Conservation (phyloP, 164 flowering plant species). For the Vitis labrusca region DNA sequence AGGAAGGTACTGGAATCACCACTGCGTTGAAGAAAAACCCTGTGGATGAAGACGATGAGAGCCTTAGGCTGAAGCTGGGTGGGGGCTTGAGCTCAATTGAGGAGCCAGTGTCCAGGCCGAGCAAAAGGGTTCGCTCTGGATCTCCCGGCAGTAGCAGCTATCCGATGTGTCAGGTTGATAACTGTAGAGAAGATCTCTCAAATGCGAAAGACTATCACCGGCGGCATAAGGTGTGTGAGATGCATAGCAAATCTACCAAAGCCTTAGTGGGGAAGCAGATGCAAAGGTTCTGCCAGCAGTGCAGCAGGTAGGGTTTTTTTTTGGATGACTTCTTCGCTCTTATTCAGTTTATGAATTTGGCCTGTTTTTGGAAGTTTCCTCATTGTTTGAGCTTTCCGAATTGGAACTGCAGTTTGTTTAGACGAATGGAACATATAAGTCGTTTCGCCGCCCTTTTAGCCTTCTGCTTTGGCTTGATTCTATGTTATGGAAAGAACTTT, state of each 20-base stretch:
- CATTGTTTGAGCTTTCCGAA: neutral
- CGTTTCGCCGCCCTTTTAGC: too few species aligned
- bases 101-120: constrained; percentile 41
- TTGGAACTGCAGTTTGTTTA: constrained; percentile 1
- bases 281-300: constrained; percentile 97
- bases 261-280: constrained; percentile 75
- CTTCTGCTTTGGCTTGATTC: too few species aligned
- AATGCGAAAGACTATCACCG: constrained; percentile 86
- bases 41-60: constrained; percentile 37
- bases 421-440: neutral
- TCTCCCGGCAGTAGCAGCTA: constrained; percentile 54
- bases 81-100: constrained; percentile 38
- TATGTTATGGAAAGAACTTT: neutral
- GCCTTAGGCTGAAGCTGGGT: constrained; percentile 58
- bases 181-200: constrained; percentile 72
- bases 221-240: constrained; percentile 84
- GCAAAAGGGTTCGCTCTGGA: constrained; percentile 71
- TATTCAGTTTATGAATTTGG: neutral
- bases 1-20: neutral
- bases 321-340: neutral
- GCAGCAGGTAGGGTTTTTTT: constrained; percentile 64
- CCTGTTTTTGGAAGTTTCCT: too few species aligned
- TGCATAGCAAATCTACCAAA: constrained; percentile 76
- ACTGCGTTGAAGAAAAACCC: constrained; percentile 9
- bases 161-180: constrained; percentile 89